phyloP scores from a whole-genome alignment of 129 eudicot species.

The Chrysanthemum lavandulifolium region DNA sequence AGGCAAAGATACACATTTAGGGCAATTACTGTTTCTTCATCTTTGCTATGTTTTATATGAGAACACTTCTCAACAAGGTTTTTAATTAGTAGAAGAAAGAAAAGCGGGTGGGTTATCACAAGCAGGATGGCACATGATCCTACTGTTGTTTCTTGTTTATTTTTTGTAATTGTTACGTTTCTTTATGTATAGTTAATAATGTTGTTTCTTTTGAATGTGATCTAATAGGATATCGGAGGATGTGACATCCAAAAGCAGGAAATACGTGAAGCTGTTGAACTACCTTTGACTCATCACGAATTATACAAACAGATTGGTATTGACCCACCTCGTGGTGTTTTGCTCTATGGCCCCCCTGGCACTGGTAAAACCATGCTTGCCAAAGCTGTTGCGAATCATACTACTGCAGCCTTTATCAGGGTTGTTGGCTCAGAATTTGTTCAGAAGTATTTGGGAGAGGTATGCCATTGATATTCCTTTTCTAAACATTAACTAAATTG shows the following conservation, averaged over 20 bases:
- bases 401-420: slow-evolving; percentile 44
- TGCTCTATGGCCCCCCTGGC: slow-evolving; percentile 56
- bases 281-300: slow-evolving; percentile 51
- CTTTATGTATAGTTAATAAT: slow-evolving; percentile 10
- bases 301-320: slow-evolving; percentile 47
- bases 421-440: slow-evolving; percentile 50
- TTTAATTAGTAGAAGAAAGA: too few species aligned
- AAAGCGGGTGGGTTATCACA: neutral
- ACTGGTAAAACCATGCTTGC: slow-evolving; percentile 57
- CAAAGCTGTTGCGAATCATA: slow-evolving; percentile 50
- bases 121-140: neutral
- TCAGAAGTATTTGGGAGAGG: slow-evolving; percentile 49
- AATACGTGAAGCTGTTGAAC: slow-evolving; percentile 55
- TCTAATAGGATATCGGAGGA: slow-evolving; percentile 50
- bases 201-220: neutral
- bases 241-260: slow-evolving; percentile 60
- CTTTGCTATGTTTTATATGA: too few species aligned
- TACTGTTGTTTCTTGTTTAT: slow-evolving; percentile 10
- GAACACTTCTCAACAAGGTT: too few species aligned
- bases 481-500: neutral
- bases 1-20: too few species aligned
- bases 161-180: neutral
- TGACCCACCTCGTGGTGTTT: slow-evolving; percentile 55
- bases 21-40: too few species aligned
- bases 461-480: neutral